Base-by-base conservation (phyloP, 768 basidiomycete species). In the Exidia glandulosa region DNA sequence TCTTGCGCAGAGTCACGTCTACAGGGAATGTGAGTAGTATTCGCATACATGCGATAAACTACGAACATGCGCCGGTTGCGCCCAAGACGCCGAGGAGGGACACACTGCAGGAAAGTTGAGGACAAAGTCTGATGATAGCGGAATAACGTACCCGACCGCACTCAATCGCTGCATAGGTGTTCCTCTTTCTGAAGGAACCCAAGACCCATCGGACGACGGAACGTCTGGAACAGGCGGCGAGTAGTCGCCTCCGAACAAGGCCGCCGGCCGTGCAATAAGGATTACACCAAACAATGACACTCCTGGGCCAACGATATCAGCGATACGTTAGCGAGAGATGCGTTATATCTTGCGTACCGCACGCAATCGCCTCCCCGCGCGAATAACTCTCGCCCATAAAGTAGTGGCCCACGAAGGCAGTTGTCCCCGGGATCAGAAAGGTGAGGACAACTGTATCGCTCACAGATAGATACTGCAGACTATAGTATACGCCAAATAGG, bases 381-480 rank as follows among this genome's bases (percentile, higher is more conserved):
- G 78, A 76, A 62, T 87, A 79, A 0, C 66, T 69, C 65, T 93
- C 91, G 29, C 80, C 77, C 16, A 88, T 70, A 19, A 88, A 75
- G 1, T 87, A 63, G 14, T 80, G 79, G 3, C 83, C 90, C 5
- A 82, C 73, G 7, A 88, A 67, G 0, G 81, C 83, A 0, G 84
- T 86, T 41, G 76, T 76, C 57, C 85, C 78, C 0, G 92, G 92
- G 0, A 79, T 69, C 3, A 94, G 74, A 73, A 92, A 94, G 0
- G 84, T 83, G 54, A 95, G 73, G 3, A 88, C 86, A 0, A 83
- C 85, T 0, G 88, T 82, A 68, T 94, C 91, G 1, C 87, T 86
- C 0, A 94, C 75, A 0, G 87, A 86, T 3, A 93, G 78, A 69
- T 86, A 88, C 69, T 83, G 77, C 12, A 91, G 72, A 1, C 87